Evolutionary conservation across 2,329 filamentous ascomycete genomes (phyloP).

Genomic region (Zasmidium citrigriseum): DNA sequence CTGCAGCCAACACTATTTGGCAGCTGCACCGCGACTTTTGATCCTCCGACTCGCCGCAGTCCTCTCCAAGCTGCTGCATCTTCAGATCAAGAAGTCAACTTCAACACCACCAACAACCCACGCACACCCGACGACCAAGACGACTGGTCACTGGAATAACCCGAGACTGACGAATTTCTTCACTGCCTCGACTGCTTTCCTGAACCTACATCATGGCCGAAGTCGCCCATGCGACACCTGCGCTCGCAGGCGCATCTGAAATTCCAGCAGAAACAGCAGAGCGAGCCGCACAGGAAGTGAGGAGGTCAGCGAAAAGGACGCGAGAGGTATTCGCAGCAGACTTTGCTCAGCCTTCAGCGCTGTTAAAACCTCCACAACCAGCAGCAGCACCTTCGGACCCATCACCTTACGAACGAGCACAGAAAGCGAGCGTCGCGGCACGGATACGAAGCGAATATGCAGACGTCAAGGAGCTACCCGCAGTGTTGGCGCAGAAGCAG

Average conservation of each 20-base stretch:
- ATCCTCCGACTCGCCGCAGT: background rate
- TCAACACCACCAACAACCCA: background rate
- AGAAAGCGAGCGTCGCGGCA: slow-evolving; percentile 52
- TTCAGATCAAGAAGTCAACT: background rate
- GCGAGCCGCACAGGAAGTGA: slow-evolving; percentile 35
- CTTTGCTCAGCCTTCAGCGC: slow-evolving; percentile 46
- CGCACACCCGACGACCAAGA: background rate
- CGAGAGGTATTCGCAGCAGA: slow-evolving; percentile 57
- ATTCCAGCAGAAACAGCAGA: slow-evolving; percentile 24
- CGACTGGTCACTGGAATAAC: background rate
- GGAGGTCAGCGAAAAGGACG: slow-evolving; percentile 55
- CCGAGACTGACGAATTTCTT: background rate
- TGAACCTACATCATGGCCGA: slow-evolving; percentile 19
- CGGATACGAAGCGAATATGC: slow-evolving; percentile 75
- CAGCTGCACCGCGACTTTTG: background rate
- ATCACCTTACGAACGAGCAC: slow-evolving; percentile 45
- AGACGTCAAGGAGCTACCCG: slow-evolving; percentile 73
- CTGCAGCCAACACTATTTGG: no score
- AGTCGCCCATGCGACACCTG: slow-evolving; percentile 4
- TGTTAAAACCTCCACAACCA: slow-evolving; percentile 43
- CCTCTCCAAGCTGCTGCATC: background rate
- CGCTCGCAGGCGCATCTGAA: slow-evolving; percentile 10
- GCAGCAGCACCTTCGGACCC: slow-evolving; percentile 48
- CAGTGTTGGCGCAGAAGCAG: slow-evolving; percentile 76
- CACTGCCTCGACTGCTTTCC: background rate